Percentiles rank a stretch among this genome's conserved stretches.
Conservation (phyloP, 2,329 filamentous ascomycete genomes). For the Byssothecium circinans region DNA sequence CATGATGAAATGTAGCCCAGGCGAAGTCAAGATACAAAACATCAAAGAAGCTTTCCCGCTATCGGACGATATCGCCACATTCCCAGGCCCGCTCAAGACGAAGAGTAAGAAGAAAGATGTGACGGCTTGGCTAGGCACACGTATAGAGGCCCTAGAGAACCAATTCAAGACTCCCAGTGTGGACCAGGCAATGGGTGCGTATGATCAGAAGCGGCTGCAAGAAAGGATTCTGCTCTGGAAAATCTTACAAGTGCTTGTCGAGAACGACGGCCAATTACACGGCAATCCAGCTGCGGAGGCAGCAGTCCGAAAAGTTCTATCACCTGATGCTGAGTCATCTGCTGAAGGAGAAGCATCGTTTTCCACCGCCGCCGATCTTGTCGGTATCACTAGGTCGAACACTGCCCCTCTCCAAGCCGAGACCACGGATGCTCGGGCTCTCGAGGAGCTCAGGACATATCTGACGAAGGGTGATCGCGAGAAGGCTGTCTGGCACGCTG, state of each 20-base stretch:
- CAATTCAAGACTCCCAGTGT: constrained; percentile 48
- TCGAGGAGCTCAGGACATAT: constrained; percentile 72
- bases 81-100: constrained; percentile 84
- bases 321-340: constrained; percentile 53
- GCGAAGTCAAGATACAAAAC: constrained; percentile 76
- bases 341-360: constrained; percentile 27
- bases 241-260: constrained; percentile 76
- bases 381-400: constrained; percentile 36
- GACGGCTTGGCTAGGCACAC: constrained; percentile 73
- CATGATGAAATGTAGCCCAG: constrained; percentile 78
- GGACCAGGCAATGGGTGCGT: constrained; percentile 54
- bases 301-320: constrained; percentile 73
- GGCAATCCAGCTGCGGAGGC: constrained; percentile 71
- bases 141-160: constrained; percentile 73
- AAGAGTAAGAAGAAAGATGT: constrained; percentile 97
- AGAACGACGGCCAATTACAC: constrained; percentile 82
- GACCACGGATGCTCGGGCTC: constrained; percentile 66
- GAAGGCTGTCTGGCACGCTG: constrained; percentile 89
- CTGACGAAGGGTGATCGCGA: constrained; percentile 82
- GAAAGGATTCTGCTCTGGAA: constrained; percentile 89
- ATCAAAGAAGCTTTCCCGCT: constrained; percentile 74
- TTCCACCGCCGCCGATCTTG: constrained; percentile 41
- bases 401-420: constrained; percentile 55
- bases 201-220: constrained; percentile 69
- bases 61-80: constrained; percentile 72